Evolutionary conservation across 768 basidiomycete species (phyloP), one percentile per base, ranked within the genome.

Genomic region (Naganishia friedmannii): DNA sequence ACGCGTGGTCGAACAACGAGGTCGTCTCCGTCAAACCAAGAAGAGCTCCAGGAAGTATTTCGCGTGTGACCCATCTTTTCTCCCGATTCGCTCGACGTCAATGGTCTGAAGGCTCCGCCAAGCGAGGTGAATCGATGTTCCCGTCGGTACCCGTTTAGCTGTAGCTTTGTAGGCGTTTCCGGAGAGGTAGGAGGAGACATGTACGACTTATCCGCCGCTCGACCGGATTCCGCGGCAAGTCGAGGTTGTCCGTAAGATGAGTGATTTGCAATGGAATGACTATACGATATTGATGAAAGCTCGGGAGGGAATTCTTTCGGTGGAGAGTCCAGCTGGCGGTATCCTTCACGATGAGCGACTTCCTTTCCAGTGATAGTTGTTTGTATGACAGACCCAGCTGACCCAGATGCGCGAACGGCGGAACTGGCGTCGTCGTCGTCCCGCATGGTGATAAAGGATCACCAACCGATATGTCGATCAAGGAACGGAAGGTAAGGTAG

Each of bases 71-170:
- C 39, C n/a, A 29, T 45, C 37, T n/a, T 42, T 19, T 63, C 60
- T 26, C 60, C 60, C 4, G 23, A 63, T 29, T 63, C 60, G 42
- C 15, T 29, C 9, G 60, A n/a, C 0, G 60, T 63, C 60, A 63
- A 37, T 12, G 60, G 60, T 19, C 42, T 37, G 39, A 63, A 63
- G n/a, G 60, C 60, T 4, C 60, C 60, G 3, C 60, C 60, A 26
- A 63, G 42, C 7, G 60, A 63, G 13, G 23, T 37, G 39, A 63
- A 63, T 37, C 60, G 60, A 45, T 63, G 39, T 63, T 63, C 60
- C 15, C 60, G 60, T 63, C 60, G 37, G 39, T 63, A 63, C 12
- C 12, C 60, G 39, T 63, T 34, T 26, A 63, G 39, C 26, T 42
- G 60, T 7, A 26, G 39, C 60, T 63, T 63, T 10, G n/a, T 28